Evolutionary conservation across 2,329 filamentous ascomycete genomes (phyloP), one percentile per base, ranked within the genome.

Genomic region (Diplodia corticola): DNA sequence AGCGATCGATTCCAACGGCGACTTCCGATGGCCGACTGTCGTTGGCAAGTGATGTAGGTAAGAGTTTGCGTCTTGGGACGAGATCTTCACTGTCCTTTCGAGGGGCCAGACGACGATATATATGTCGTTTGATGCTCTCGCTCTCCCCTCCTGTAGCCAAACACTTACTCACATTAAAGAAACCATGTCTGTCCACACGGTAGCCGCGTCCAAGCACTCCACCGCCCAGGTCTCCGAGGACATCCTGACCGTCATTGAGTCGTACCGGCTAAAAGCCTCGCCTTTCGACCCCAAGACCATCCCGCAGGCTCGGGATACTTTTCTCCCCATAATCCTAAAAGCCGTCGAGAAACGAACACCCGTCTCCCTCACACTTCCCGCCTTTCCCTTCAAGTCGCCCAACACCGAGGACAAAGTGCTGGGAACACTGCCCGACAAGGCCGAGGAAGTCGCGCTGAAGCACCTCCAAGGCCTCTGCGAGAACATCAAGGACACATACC

Each of bases 331-430:
- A 22, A 54, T 68, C 17, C 26, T 55, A 10, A 53, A 35, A 17
- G 75, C 72, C 46, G 72, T 76, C 15, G 70, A 73, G 55, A 71
- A 70, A 59, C 70, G 71, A 35, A 59, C 73, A 30, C 69, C 73
- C 2, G 63, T 75, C 24, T 71, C 68, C 20, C 69, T 76, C 67
- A 68, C 75, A 10, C 79, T 88, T 0, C 86, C 86, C 0, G 85
- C 85, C 0, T 88, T 88, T 51, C 86, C 86, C 0, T 88, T 86
- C 79, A 88, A 88, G 69, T 87, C 84, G 0, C 82, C 86, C 20
- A 88, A 88, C 69, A 79, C 77, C 0, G 71, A 71, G 0, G 76
- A 80, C 48, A 89, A 89, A 64, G 84, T 86, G 0, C 73, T 88
- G n/a, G 85, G 80, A 2, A 68, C 67, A 0, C 69, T 81, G 5